Conservation (phyloP, 352 stramenopile genomes). For the Pythium periplocum region DNA sequence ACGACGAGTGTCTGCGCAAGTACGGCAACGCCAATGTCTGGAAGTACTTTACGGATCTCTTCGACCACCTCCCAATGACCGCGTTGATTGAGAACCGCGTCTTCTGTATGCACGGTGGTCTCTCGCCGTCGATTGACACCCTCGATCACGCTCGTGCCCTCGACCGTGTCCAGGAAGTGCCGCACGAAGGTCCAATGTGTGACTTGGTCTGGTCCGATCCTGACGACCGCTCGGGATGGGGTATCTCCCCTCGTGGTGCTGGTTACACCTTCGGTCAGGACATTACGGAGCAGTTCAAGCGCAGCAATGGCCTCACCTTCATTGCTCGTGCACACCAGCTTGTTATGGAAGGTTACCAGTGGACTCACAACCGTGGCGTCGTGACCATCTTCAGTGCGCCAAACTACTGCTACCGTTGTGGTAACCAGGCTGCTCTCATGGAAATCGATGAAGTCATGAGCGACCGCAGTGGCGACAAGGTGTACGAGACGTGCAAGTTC, state of each 20-base stretch:
- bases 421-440: conserved; percentile 95
- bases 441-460: conserved; percentile 92
- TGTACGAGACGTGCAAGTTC: conserved; percentile 91
- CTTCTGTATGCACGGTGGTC: conserved; percentile 87
- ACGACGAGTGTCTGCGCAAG: conserved; percentile 69
- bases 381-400: conserved; percentile 92
- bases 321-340: conserved; percentile 87
- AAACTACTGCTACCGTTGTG: conserved; percentile 95
- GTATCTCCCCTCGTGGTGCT: conserved; percentile 80
- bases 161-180: conserved; percentile 84
- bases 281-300: conserved; percentile 89
- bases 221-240: conserved; percentile 83
- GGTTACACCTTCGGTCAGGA: conserved; percentile 87
- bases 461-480: conserved; percentile 83
- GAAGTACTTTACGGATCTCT: conserved; percentile 90
- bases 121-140: conserved; percentile 86
- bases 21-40: conserved; percentile 86
- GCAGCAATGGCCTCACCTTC: conserved; percentile 84
- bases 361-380: conserved; percentile 88
- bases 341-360: conserved; percentile 94
- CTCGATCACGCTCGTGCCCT: conserved; percentile 80
- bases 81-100: conserved; percentile 86
- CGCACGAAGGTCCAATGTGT: conserved; percentile 85
- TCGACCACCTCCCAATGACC: conserved; percentile 86
- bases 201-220: conserved; percentile 88